Conservation (phyloP, 1,284 basidiomycete species). For the Cryptococcus maquisensis region DNA sequence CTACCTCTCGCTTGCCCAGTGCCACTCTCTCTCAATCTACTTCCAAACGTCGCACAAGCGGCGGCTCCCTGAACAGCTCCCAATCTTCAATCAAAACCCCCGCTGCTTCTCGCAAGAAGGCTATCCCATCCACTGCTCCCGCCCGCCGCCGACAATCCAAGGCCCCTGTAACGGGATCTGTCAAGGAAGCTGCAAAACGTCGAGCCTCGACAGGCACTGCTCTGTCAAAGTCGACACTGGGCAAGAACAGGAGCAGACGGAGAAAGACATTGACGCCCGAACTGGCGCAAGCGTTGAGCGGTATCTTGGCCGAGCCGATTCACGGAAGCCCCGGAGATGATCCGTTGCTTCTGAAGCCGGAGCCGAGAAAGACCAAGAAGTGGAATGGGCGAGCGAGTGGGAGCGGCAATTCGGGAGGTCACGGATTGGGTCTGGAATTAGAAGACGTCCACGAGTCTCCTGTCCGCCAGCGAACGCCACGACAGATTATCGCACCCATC, state of each 20-base stretch:
- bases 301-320: constrained; percentile 12
- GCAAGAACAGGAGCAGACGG: neutral
- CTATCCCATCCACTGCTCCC: constrained; percentile 7
- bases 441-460: too few species aligned
- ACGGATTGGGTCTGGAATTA: neutral
- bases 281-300: constrained; percentile 5
- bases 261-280: constrained; percentile 7
- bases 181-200: constrained; percentile 5
- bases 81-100: neutral
- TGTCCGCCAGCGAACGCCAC: too few species aligned
- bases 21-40: constrained; percentile 1
- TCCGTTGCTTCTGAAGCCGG: constrained; percentile 19
- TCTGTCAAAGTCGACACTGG: neutral
- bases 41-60: constrained; percentile 3
- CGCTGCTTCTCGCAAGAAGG: neutral
- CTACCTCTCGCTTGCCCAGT: constrained; percentile 2
- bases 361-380: neutral
- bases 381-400: neutral
- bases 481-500: too few species aligned
- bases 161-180: neutral
- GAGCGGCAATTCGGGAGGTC: neutral
- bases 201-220: constrained; percentile 3
- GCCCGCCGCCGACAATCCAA: constrained; percentile 1
- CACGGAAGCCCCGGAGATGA: constrained; percentile 22
- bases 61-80: neutral